Evolutionary conservation across 192 early-diverging fungal genomes (phyloP), one percentile per base, ranked within the genome.

Genomic region (Backusella mclennaniae): DNA sequence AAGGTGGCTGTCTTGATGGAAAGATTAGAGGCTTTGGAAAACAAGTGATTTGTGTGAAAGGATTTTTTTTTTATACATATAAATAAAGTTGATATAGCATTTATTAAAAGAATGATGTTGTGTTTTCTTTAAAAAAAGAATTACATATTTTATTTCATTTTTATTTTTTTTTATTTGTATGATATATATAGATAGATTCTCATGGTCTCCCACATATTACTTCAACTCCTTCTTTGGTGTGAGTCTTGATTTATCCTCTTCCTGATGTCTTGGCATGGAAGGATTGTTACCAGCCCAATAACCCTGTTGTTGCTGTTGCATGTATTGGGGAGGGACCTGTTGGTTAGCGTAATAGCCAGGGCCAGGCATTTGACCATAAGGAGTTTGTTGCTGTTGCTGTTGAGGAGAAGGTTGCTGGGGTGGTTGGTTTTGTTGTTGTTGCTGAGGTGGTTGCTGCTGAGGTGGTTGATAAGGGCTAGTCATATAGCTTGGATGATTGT

Each of bases 1-100:
- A 66, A 75, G 35, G 74, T 84, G 33, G 31, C 52, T 7, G 44
- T 66, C 17, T 75, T 84, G 33, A 42, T 70, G 15, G 67, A 31
- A 49, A 74, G 35, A 49, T 59, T 82, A 44, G 73, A 82, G 59
- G 26, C 14, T 31, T 77, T 77, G 69, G 52, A 77, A 68, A 17
- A 35, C 23, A 23, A 69, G 38, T 44, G 49, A 33, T 69, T 36
- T n/a, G 9, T 35, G 29, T 29, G 5, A 67, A 11, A 33, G 9
- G 12, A n/a, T 67, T 29, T 33, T 67, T 31, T 29, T 67, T 5
- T 67, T 35, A 39, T 39, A 39, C 17, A 44, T 6, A n/a, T n/a
- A 49, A 49, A 49, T 49, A 49, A 49, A 49, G 19, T 21, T 17
- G 42, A 49, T 21, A 7, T 49, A 49, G 15, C 17, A 49, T 49